Conservation (phyloP, 2,329 filamentous ascomycete species). For the Boeremia exigua region DNA sequence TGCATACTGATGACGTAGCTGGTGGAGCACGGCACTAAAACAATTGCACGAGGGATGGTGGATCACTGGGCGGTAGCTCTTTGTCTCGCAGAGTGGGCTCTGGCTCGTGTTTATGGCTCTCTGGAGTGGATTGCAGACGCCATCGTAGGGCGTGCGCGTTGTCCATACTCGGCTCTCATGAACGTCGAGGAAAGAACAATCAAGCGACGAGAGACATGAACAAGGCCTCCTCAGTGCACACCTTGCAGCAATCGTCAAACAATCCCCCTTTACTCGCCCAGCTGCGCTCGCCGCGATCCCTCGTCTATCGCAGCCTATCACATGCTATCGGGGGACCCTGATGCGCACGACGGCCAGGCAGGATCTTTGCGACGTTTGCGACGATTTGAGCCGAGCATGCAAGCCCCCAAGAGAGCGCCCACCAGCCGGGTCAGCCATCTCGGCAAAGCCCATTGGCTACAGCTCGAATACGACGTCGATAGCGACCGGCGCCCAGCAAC, state of each 20-base stretch:
- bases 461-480: not conserved
- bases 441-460: conserved; percentile 26
- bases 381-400: conserved; percentile 5
- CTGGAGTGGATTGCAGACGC: not conserved
- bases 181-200: not conserved
- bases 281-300: conserved; percentile 4
- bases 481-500: conserved; percentile 9
- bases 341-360: conserved; percentile 5
- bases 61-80: not conserved
- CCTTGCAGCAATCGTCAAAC: conserved; percentile 10
- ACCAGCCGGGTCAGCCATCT: conserved; percentile 9
- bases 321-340: conserved; percentile 12
- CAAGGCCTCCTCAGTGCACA: conserved; percentile 5
- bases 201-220: not conserved
- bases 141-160: conserved; percentile 1
- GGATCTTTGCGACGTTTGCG: conserved; percentile 17
- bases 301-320: conserved; percentile 13
- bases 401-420: not conserved
- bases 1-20: conserved; percentile 35
- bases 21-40: not conserved
- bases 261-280: not conserved
- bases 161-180: not conserved
- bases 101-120: not conserved
- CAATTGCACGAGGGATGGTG: not conserved
- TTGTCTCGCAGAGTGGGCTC: not conserved